Conservation (phyloP, 208 protist species). For the Baffinella frigidus region DNA sequence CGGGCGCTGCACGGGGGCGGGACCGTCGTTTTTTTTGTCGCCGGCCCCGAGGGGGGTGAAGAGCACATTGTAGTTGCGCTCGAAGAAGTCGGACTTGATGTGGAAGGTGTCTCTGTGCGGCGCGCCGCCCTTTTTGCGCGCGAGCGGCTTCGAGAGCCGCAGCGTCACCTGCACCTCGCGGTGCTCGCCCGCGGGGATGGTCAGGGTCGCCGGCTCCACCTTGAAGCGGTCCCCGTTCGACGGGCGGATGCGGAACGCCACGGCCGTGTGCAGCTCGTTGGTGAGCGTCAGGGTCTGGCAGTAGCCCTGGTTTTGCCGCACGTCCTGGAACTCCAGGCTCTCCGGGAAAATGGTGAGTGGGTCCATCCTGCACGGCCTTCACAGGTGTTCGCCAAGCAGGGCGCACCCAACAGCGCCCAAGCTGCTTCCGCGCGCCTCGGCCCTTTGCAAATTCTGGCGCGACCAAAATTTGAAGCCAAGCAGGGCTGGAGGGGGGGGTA, state of each 20-base stretch:
- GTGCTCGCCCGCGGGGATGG: background rate
- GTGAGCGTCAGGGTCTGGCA: background rate
- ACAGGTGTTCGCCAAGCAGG: no score
- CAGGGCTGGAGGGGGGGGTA: no score
- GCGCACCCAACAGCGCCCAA: no score
- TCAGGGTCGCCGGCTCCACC: constrained; percentile 1
- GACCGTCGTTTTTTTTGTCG: no score
- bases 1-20: no score
- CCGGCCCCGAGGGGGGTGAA: no score
- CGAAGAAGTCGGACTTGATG: constrained; percentile 42
- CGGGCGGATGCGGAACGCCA: constrained; percentile 1
- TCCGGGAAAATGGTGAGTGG: background rate
- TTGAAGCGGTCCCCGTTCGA: background rate
- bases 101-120: constrained; percentile 9
- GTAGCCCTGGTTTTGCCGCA: constrained; percentile 28
- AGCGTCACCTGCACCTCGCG: background rate
- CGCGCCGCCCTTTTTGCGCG: background rate
- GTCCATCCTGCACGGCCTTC: no score
- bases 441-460: no score
- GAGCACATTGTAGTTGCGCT: background rate
- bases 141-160: background rate
- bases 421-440: no score
- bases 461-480: no score
- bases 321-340: background rate
- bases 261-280: background rate